Base-by-base conservation (phyloP, 1,284 basidiomycete genomes). In the Trametes polyzona region DNA sequence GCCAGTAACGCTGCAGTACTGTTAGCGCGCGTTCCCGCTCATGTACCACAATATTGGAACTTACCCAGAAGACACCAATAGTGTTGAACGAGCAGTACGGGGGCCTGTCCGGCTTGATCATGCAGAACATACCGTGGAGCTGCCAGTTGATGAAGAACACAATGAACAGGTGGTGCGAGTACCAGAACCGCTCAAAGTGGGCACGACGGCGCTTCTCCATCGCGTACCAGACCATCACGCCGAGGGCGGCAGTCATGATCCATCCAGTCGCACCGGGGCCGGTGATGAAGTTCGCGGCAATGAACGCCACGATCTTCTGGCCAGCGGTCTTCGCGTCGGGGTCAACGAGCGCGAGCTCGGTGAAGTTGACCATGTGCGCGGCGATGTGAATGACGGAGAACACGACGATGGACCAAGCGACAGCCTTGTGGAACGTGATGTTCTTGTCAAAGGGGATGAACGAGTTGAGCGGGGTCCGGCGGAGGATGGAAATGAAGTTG, bases 71-170 rank as follows among this genome's bases (percentile, higher is more conserved):
- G 59, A 95, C 92, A 65, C 93, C 94, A 64, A 95, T 87, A n/a
- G 77, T 83, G 69, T 88, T 90, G 73, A 73, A 88, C 4, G 88
- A 92, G 76, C 94, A 96, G 74, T 82, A 93, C 0, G 92, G 93
- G 0, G 89, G 82, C 51, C 89, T 79, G 73, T 95, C 92, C n/a
- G 93, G 93, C 75, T 93, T 76, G 74, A 93, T 92, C 90, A 92
- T 93, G 73, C 93, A 95, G 83, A 94, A 95, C 90, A 95, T 91
- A 52, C 94, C 93, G 70, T 96, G 94, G 33, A 95, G 78, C 73
- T 96, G 93, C 93, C 94, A 96, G 67, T 80, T 78, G 71, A 93
- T 82, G 78, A 96, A 96, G 81, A 95, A 95, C 61, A 92, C 70
- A 67, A 95, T 84, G 78, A 94, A 95, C 49, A 96, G 79, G 72